A percentile compares a stretch with the other conserved stretches of the same genome.
These are phyloP conservation scores for Omphalotus guepiniiformis DNA, from an alignment of 768 basidiomycete species.

Conservation along the genomic window DNA sequence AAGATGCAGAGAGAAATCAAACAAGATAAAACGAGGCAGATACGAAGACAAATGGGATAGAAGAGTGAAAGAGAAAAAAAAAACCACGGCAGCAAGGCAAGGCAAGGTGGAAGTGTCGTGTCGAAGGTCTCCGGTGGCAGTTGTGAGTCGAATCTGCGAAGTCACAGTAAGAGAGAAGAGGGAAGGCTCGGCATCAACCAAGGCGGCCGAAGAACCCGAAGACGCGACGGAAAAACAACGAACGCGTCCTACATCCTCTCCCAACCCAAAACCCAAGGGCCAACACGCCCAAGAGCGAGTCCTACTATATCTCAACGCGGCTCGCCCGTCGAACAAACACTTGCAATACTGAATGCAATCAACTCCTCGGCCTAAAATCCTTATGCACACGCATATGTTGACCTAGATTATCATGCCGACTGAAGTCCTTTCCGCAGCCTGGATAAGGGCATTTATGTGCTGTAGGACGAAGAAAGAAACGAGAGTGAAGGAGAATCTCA, in stretches of 20 bases:
- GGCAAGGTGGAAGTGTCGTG: too few species aligned
- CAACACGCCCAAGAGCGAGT: neutral
- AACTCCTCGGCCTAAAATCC: conserved; percentile 17
- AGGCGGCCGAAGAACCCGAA: too few species aligned
- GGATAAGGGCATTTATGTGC: conserved; percentile 71
- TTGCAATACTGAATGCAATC: neutral
- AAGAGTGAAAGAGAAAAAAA: too few species aligned
- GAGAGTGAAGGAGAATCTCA: conserved; percentile 9
- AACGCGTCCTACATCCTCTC: neutral
- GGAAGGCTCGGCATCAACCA: too few species aligned
- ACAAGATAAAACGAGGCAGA: too few species aligned
- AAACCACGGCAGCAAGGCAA: too few species aligned
- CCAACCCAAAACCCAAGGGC: neutral
- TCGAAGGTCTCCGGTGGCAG: too few species aligned
- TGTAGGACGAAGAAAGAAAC: conserved; percentile 22
- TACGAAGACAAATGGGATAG: too few species aligned
- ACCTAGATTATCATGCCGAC: conserved; percentile 74
- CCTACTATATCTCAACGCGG: neutral
- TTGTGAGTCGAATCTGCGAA: too few species aligned
- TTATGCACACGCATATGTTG: conserved; percentile 76
- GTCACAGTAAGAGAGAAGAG: too few species aligned
- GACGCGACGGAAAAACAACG: too few species aligned
- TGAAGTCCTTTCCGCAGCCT: conserved; percentile 68
- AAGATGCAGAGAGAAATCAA: too few species aligned
- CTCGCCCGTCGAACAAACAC: neutral